phyloP scores from a whole-genome alignment of 306 rosid genomes.

The Malus domestica region DNA sequence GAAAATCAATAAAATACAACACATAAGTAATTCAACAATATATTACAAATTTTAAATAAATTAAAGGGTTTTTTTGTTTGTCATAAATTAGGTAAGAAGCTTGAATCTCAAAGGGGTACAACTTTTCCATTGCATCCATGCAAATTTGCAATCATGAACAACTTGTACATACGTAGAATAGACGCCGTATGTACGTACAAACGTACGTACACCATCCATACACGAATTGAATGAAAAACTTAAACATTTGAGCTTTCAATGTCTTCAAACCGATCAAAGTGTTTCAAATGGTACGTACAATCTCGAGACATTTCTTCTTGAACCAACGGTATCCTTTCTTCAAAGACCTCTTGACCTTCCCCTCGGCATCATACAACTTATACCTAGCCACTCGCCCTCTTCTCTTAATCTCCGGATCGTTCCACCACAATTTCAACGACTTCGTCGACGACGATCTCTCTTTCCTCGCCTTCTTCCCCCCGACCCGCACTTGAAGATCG shows the following conservation, averaged over 20 bases:
- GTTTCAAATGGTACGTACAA: constrained; percentile 19
- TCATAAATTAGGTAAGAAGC: too few relatives aligned
- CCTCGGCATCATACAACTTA: constrained; percentile 38
- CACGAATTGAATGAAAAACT: not conserved
- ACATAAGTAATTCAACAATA: not conserved
- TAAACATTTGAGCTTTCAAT: not conserved
- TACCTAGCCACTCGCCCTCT: constrained; percentile 40
- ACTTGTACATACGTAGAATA: not conserved
- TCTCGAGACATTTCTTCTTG: constrained; percentile 33
- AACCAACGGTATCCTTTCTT: constrained; percentile 32
- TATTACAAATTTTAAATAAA: not conserved
- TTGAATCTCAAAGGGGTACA: too few relatives aligned
- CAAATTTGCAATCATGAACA: not conserved
- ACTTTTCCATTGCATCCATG: not conserved
- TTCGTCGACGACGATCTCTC: not conserved
- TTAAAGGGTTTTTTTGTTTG: not conserved
- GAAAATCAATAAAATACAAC: not conserved
- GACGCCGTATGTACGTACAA: not conserved
- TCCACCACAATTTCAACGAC: constrained; percentile 28
- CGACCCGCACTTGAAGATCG: not conserved
- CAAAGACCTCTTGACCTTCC: constrained; percentile 35
- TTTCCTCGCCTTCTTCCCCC: not conserved
- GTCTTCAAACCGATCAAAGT: not conserved
- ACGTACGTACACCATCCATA: not conserved
- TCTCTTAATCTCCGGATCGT: constrained; percentile 37